Base-by-base conservation (phyloP, 2,329 filamentous ascomycete species). In the Dryadomyces quercivorus region DNA sequence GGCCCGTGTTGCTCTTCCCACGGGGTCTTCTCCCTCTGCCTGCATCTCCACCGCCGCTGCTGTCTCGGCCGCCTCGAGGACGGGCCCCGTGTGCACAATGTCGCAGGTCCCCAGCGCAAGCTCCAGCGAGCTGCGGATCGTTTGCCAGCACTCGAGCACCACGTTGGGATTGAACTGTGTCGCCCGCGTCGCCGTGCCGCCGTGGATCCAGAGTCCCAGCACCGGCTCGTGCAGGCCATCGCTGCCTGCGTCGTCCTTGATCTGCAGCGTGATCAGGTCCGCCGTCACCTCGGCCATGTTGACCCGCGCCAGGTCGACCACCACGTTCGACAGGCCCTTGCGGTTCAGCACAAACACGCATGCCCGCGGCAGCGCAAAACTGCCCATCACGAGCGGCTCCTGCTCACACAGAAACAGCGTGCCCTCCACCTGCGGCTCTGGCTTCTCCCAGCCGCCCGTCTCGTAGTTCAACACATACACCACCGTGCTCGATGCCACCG, bases 361-460 rank as follows among this genome's bases (percentile, higher is more conserved):
- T 21, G 73, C 72, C 16, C 72, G 65, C 40, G 72, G 66, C 50
- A 71, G 40, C 50, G 68, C 65, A 38, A 69, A 60, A 63, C 65
- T 54, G 31, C 66, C 68, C 3, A 67, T 65, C 2, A 66, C 61
- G 62, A 72, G 58, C 58, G 70, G 75, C 60, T 70, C 67, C 64
- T 80, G 76, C 59, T 86, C 78, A 73, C 88, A 94, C 53, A 97
- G 80, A 67, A 97, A 98, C 59, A 97, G 74, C 13, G 88, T 87
- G 43, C 93, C 93, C 69, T 95, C 91, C 12, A 91, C 78, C 44
- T 52, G 55, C 34, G 58, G 58, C 55, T 84, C 86, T 48, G 80
- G 80, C 73, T 94, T 95, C 65, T 93, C 86, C 93, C 93, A 97
- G 57, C 75, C 71, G 52, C 78, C 73, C 2, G 81, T 76, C 5